A percentile compares a stretch with the other conserved stretches of the same genome.
Evolutionary conservation across 768 basidiomycete genomes (phyloP).

Genomic region (Candolleomyces eurysporus): DNA sequence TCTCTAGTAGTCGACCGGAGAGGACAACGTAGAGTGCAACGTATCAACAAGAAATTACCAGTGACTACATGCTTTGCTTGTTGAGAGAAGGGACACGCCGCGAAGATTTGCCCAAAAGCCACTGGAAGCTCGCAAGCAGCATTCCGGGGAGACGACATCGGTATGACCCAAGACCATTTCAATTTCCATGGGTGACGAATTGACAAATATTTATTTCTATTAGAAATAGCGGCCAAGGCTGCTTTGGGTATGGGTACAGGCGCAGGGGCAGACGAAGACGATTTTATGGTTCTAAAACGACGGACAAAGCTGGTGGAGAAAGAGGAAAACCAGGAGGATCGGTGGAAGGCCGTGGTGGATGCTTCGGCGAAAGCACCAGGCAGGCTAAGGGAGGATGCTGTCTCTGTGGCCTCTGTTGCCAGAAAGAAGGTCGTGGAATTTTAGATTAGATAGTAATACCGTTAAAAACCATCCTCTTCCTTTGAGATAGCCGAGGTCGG

Average conservation of each 20-base stretch:
- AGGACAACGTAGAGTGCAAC: conserved; percentile 64
- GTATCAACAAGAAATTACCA: conserved; percentile 54
- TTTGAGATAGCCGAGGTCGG: too few relatives aligned
- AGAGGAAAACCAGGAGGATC: conserved; percentile 37
- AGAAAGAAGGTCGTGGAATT: too few relatives aligned
- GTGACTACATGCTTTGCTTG: conserved; percentile 84
- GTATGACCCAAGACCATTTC: conserved; percentile 34
- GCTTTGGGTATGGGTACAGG: conserved; percentile 47
- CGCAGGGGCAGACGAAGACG: conserved; percentile 90
- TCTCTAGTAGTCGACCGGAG: conserved; percentile 23
- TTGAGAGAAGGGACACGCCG: conserved; percentile 78
- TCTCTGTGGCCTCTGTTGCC: too few relatives aligned
- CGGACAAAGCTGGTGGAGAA: conserved; percentile 53
- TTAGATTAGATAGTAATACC: too few relatives aligned
- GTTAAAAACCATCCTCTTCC: too few relatives aligned
- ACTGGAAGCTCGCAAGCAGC: conserved; percentile 7
- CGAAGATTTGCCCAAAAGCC: conserved; percentile 62
- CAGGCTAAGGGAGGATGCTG: not conserved
- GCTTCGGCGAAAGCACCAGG: not conserved
- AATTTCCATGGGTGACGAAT: too few relatives aligned
- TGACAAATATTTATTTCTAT: conserved; percentile 14
- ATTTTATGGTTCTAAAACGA: conserved; percentile 82
- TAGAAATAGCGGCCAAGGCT: conserved; percentile 33
- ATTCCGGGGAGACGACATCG: not conserved
- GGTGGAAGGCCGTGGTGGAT: conserved; percentile 28